Percentiles rank a stretch among this genome's conserved stretches.
phyloP scores from a whole-genome alignment of 805 yeast species.

The Sugiyamaella americana region DNA sequence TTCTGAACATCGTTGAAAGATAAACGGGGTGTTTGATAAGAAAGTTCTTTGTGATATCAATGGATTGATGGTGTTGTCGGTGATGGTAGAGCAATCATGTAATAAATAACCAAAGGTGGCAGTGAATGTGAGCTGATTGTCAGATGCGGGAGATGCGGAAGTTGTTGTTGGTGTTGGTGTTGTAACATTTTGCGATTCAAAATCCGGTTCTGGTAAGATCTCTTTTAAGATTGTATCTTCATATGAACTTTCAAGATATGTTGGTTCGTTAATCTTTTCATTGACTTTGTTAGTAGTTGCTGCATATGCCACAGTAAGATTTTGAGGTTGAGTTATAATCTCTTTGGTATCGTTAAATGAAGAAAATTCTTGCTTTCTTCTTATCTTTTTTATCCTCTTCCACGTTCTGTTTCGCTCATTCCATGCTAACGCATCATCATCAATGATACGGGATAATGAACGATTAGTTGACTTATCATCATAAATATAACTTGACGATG shows the following conservation, averaged over 20 bases:
- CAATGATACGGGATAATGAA: slow-evolving; percentile 10
- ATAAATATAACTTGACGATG: slow-evolving; percentile 4
- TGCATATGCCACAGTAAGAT: not conserved
- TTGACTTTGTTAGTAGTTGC: too few species aligned
- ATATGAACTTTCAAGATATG: not conserved
- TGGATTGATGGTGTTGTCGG: not conserved
- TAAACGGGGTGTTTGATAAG: slow-evolving; percentile 26
- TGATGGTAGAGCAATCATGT: too few species aligned
- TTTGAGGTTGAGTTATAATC: not conserved
- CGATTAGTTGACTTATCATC: not conserved
- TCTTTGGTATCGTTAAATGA: not conserved
- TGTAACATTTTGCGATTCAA: too few species aligned
- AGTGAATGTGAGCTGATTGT: slow-evolving; percentile 24
- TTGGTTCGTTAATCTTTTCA: not conserved
- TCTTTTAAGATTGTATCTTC: not conserved
- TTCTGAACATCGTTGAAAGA: slow-evolving; percentile 21
- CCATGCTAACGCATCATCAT: slow-evolving; percentile 28
- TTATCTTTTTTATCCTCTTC: not conserved
- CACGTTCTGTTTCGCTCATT: slow-evolving; percentile 18
- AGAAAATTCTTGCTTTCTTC: not conserved
- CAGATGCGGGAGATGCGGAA: too few species aligned
- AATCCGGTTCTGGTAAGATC: not conserved
- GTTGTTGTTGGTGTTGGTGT: too few species aligned
- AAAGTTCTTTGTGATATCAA: slow-evolving; percentile 15
- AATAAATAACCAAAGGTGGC: slow-evolving; percentile 30